phyloP scores from a whole-genome alignment of 2,329 filamentous ascomycete species.

The Xylariaceae sp. region DNA sequence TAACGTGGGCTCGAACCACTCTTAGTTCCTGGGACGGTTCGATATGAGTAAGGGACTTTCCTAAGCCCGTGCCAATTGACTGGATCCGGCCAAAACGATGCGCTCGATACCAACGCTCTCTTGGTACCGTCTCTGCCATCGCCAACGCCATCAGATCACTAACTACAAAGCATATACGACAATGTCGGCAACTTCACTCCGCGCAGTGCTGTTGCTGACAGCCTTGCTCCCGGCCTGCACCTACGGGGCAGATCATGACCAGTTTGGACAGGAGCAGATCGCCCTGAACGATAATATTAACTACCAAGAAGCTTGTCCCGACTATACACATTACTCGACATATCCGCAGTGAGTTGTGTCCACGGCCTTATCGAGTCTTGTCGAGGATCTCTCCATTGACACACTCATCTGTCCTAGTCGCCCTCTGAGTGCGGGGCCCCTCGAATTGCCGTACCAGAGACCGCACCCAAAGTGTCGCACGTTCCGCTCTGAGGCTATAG shows the following conservation, averaged over 20 bases:
- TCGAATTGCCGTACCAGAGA: slow-evolving; percentile 84
- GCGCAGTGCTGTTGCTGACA: slow-evolving; percentile 23
- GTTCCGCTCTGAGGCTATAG: slow-evolving; percentile 84
- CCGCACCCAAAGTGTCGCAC: slow-evolving; percentile 83
- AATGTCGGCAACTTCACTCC: slow-evolving; percentile 7
- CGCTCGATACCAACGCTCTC: slow-evolving; percentile 1
- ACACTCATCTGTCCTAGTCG: slow-evolving; percentile 55
- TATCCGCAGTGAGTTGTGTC: slow-evolving; percentile 59
- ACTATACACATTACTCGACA: slow-evolving; percentile 66
- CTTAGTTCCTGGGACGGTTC: neutral
- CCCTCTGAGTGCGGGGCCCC: slow-evolving; percentile 79
- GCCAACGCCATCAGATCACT: neutral
- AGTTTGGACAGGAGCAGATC: slow-evolving; percentile 41
- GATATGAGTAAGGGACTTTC: neutral
- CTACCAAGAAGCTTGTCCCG: slow-evolving; percentile 61
- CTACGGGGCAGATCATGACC: slow-evolving; percentile 24
- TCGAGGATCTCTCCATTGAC: slow-evolving; percentile 14
- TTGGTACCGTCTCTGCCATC: neutral
- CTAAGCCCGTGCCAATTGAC: neutral
- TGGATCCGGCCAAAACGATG: neutral
- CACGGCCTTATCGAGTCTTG: neutral
- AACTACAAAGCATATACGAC: neutral
- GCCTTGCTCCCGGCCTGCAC: slow-evolving; percentile 21
- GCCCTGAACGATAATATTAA: slow-evolving; percentile 42
- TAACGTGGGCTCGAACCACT: neutral